A percentile compares a stretch with the other conserved stretches of the same genome.
Conservation (phyloP, 257 asterid species). For the Orobanche coerulescens region DNA sequence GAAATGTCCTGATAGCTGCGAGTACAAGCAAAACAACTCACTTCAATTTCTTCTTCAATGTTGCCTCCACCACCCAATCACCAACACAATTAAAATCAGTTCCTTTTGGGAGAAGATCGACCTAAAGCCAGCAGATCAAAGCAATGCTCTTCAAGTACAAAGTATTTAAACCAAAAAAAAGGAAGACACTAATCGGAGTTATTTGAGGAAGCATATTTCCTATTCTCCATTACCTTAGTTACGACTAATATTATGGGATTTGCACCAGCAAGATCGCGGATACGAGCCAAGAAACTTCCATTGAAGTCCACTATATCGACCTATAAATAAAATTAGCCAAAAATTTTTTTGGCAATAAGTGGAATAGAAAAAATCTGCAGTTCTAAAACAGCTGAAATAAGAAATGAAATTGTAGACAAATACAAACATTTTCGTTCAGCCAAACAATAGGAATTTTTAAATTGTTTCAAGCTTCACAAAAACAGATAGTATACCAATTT, state of each 20-base stretch:
- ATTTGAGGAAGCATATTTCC: background rate
- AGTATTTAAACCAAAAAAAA: background rate
- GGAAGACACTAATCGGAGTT: background rate
- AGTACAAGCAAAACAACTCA: constrained; percentile 33
- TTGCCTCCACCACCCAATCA: constrained; percentile 98
- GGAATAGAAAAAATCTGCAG: background rate
- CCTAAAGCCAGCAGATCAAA: constrained; percentile 36
- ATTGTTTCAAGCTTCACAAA: constrained; percentile 9
- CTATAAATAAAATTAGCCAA: constrained; percentile 31
- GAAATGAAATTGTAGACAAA: background rate
- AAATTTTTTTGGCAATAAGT: constrained; percentile 7
- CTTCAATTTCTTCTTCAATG: constrained; percentile 93
- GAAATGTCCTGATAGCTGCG: background rate
- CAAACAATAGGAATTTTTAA: background rate
- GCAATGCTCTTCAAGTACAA: background rate
- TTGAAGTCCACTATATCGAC: constrained; percentile 97
- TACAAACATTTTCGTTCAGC: constrained; percentile 1
- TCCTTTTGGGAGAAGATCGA: constrained; percentile 97
- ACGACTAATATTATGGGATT: constrained; percentile 88
- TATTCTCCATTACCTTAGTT: constrained; percentile 68
- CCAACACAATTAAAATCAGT: constrained; percentile 94
- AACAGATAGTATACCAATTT: constrained; percentile 49
- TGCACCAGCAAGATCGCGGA: constrained; percentile 90
- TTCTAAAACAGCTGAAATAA: background rate
- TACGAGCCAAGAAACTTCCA: constrained; percentile 81